These are phyloP conservation scores for Tilletia caries DNA, from an alignment of 1,284 basidiomycete species.

Conservation along the genomic window DNA sequence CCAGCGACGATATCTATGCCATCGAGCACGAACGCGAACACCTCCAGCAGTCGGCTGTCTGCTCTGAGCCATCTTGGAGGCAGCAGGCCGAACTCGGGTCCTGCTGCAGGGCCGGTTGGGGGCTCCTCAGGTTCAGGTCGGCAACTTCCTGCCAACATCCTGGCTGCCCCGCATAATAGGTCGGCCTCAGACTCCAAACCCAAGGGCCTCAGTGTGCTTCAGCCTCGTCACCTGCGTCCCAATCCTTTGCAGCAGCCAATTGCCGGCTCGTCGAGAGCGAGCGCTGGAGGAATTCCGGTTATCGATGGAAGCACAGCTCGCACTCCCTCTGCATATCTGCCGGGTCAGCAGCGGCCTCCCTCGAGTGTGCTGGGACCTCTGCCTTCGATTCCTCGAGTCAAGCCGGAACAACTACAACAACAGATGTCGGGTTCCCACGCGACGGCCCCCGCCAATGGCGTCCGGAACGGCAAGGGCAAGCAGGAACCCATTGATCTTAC, in stretches of 20 bases:
- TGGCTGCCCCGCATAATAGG: neutral
- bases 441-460: too few relatives aligned
- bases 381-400: neutral
- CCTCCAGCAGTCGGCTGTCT: too few relatives aligned
- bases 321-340: neutral
- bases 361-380: neutral
- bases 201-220: neutral
- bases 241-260: neutral
- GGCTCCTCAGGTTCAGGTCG: neutral
- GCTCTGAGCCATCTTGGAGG: too few relatives aligned
- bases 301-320: neutral
- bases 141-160: constrained; percentile 4
- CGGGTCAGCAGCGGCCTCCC: neutral
- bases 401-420: neutral
- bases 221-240: neutral
- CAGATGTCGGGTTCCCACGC: too few relatives aligned
- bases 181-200: neutral
- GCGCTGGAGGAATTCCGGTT: neutral
- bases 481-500: neutral
- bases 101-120: too few relatives aligned
- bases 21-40: too few relatives aligned
- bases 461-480: too few relatives aligned
- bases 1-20: too few relatives aligned
- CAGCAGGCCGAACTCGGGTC: too few relatives aligned
- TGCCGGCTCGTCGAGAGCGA: neutral